These are phyloP conservation scores for Penicillium nordicum DNA, from an alignment of 2,329 filamentous ascomycete genomes.

Conservation along the genomic window DNA sequence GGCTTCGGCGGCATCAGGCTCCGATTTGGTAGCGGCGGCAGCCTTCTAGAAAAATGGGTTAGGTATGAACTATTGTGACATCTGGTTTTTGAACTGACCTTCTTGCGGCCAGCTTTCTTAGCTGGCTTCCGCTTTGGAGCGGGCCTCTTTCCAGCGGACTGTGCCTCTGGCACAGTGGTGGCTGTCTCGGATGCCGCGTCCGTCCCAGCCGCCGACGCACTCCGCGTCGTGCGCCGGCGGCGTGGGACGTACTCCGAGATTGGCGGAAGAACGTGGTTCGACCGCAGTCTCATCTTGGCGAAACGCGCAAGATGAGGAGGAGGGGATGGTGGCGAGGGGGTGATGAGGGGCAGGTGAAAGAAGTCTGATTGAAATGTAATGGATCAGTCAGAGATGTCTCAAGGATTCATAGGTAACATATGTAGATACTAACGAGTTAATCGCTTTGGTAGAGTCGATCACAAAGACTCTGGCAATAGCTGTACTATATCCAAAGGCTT, in stretches of 20 bases:
- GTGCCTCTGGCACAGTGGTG: not conserved
- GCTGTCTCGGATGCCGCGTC: not conserved
- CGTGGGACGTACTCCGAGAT: conserved; percentile 15
- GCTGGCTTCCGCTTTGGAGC: conserved; percentile 3
- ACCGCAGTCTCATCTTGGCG: conserved; percentile 38
- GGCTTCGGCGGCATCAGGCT: not conserved
- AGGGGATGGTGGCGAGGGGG: not conserved
- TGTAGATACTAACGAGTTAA: not conserved
- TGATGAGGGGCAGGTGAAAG: not conserved
- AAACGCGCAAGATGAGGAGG: not conserved
- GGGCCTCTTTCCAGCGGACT: conserved; percentile 1
- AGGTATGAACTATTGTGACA: not conserved
- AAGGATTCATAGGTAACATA: not conserved
- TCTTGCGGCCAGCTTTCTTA: not conserved
- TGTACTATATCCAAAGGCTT: not conserved
- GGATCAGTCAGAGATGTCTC: not conserved
- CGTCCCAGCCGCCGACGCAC: conserved; percentile 13
- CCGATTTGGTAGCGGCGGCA: not conserved
- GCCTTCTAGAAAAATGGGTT: not conserved
- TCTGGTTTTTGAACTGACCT: not conserved
- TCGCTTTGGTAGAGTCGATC: not conserved
- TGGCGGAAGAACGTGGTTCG: conserved; percentile 37
- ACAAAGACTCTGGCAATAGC: not conserved
- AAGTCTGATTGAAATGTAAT: not conserved
- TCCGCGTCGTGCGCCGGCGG: conserved; percentile 18